Conservation (phyloP, 2,329 filamentous ascomycete genomes). For the Trichoderma simmonsii region DNA sequence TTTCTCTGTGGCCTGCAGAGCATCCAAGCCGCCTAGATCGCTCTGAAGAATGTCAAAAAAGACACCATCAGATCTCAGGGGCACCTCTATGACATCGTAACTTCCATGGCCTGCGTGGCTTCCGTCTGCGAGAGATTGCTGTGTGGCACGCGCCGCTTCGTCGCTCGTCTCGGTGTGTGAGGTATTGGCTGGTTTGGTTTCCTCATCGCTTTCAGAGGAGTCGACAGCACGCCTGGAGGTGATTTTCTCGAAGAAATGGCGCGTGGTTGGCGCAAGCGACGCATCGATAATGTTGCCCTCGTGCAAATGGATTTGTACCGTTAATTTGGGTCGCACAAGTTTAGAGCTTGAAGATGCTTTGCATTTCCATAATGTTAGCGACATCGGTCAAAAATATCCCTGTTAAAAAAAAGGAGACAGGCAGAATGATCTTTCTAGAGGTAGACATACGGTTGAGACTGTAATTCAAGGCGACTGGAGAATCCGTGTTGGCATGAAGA, state of each 20-base stretch:
- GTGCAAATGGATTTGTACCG: conserved; percentile 63
- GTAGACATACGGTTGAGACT: conserved; percentile 47
- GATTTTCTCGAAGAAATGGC: conserved; percentile 59
- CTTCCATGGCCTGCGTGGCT: neutral
- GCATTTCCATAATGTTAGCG: neutral
- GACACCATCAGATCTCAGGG: conserved; percentile 70
- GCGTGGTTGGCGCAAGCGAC: conserved; percentile 62
- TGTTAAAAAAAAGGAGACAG: neutral
- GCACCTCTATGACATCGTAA: conserved; percentile 60
- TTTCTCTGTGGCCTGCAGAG: conserved; percentile 65
- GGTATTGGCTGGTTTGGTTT: neutral
- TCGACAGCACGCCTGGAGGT: conserved; percentile 41
- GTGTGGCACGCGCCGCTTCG: neutral
- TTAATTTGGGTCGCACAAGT: conserved; percentile 63
- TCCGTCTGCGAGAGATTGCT: neutral
- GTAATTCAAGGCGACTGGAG: conserved; percentile 51
- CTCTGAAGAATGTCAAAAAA: conserved; percentile 75
- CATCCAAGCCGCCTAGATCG: conserved; percentile 67
- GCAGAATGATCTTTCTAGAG: no score
- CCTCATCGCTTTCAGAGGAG: neutral
- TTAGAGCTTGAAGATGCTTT: conserved; percentile 40
- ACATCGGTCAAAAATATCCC: neutral
- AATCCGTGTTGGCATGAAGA: conserved; percentile 49
- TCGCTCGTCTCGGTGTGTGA: neutral
- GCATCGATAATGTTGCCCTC: conserved; percentile 68